Base-by-base conservation (phyloP, 2,329 filamentous ascomycete genomes). In the Chrysoporthe puriensis region DNA sequence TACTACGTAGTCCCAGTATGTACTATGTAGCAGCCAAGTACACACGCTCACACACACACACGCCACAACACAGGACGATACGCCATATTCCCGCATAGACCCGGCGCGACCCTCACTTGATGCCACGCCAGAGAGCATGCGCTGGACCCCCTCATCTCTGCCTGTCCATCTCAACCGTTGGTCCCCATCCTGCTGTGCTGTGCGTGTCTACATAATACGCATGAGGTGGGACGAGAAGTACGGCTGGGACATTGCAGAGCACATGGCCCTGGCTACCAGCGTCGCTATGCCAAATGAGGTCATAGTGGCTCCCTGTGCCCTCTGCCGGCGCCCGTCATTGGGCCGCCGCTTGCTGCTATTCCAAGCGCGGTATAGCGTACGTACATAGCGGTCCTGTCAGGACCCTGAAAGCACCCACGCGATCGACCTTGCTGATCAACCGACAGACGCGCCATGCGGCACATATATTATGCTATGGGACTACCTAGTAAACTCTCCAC, bases 381-480 rank as follows among this genome's bases (percentile, higher is more conserved):
- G 0, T 26, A 26, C 26, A 26, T 26, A 26, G 26, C 26, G 26
- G 60, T 18, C 60, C 40, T 21, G 26, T 62, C 44, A 52, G 60
- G 60, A 62, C 46, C 60, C 46, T 44, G 26, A 54, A 60, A 57
- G 40, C 54, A 54, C 32, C 50, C 50, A 34, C 50, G 21, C 26
- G 50, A 54, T 54, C 50, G 50, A 34, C 50, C 50, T 32, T 3
- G 50, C 26, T 16, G 26, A 4, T 34, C 50, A 21, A 54, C 21
- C 44, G 26, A 54, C 26, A 54, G 50, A 54, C 50, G 50, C 50
- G 50, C 36, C 18, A 58, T n/a, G 56, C 56, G 32, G 36, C 56
- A 42, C n/a, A 58, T 58, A 58, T 42, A 54, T n/a, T 21, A 42
- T 40, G 16, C 5, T 40, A 42, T 57, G 54, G 32, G 16, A 34